These are phyloP conservation scores for Groenewaldozyma salmanticensis DNA, from an alignment of 805 yeast genomes.

Conservation along the genomic window DNA sequence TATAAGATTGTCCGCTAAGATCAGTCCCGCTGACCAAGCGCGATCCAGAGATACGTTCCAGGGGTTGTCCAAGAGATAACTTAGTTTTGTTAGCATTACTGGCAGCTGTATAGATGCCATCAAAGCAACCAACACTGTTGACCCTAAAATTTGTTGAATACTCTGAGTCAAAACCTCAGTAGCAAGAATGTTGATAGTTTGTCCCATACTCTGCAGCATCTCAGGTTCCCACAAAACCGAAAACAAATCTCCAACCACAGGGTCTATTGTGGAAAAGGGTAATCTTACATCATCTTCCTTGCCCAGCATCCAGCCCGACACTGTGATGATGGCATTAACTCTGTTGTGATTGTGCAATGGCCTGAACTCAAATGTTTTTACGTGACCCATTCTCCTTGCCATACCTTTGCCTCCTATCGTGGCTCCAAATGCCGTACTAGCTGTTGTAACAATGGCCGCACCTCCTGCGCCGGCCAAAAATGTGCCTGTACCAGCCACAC, in stretches of 20 bases:
- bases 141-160: slow-evolving; percentile 90
- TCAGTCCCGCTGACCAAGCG: slow-evolving; percentile 92
- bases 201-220: slow-evolving; percentile 91
- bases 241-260: slow-evolving; percentile 93
- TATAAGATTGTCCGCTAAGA: slow-evolving; percentile 83
- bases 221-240: slow-evolving; percentile 97
- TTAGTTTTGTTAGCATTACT: slow-evolving; percentile 78
- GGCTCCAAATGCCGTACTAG: slow-evolving; percentile 88
- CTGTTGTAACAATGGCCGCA: slow-evolving; percentile 83
- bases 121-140: slow-evolving; percentile 76
- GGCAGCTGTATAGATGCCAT: slow-evolving; percentile 93
- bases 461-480: slow-evolving; percentile 97
- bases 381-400: slow-evolving; percentile 79
- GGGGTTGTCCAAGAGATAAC: slow-evolving; percentile 88
- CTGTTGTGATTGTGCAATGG: slow-evolving; percentile 89
- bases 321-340: slow-evolving; percentile 76
- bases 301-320: slow-evolving; percentile 97
- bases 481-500: slow-evolving; percentile 86
- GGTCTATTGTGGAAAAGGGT: slow-evolving; percentile 94
- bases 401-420: slow-evolving; percentile 80
- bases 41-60: slow-evolving; percentile 96
- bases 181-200: slow-evolving; percentile 86
- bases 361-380: slow-evolving; percentile 84
- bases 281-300: slow-evolving; percentile 89
- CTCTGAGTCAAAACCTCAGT: slow-evolving; percentile 89